Conservation (phyloP, 257 asterid species). For the Phtheirospermum japonicum region DNA sequence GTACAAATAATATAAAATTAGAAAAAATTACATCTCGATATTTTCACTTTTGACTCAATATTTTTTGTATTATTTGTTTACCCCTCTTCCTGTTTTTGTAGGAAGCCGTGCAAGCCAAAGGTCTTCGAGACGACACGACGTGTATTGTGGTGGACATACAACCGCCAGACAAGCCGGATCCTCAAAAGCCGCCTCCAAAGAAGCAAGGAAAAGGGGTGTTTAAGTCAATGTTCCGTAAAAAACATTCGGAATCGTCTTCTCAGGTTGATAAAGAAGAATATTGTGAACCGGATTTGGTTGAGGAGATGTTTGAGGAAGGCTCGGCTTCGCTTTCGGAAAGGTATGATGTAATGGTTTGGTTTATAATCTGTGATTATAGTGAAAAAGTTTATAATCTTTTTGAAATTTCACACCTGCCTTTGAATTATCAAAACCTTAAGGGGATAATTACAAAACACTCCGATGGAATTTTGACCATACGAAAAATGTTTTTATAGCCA, state of each 20-base stretch:
- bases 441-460: neutral
- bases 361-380: no score
- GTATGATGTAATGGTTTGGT: slow-evolving; percentile 31
- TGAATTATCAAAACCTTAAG: no score
- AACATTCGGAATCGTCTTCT: slow-evolving; percentile 57
- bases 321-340: slow-evolving; percentile 93
- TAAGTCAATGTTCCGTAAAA: slow-evolving; percentile 83
- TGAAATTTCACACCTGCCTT: no score
- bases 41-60: slow-evolving; percentile 1
- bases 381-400: no score
- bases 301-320: slow-evolving; percentile 93
- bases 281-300: slow-evolving; percentile 64
- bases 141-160: slow-evolving; percentile 87
- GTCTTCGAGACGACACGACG: slow-evolving; percentile 95
- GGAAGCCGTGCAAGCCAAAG: slow-evolving; percentile 86
- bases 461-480: no score
- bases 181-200: slow-evolving; percentile 58
- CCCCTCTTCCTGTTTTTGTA: slow-evolving; percentile 32
- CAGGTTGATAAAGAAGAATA: slow-evolving; percentile 55
- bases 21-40: neutral
- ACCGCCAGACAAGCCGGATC: slow-evolving; percentile 71
- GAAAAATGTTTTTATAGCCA: no score
- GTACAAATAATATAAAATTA: slow-evolving; percentile 30
- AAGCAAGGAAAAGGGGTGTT: slow-evolving; percentile 82
- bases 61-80: slow-evolving; percentile 13